Conservation (phyloP, 768 basidiomycete genomes). For the Leccinum boreale region DNA sequence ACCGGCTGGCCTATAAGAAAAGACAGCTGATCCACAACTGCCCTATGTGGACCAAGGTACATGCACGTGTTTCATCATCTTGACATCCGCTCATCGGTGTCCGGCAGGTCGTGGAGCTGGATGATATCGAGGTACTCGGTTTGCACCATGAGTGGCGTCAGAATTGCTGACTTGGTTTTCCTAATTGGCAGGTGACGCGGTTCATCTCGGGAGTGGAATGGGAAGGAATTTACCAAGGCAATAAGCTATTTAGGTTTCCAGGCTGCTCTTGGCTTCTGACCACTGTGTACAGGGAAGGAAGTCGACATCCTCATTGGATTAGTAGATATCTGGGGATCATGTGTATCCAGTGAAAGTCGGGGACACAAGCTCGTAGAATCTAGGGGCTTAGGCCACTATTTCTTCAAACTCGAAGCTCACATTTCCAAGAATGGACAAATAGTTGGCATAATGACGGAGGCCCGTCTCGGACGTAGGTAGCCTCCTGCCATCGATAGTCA, state of each 20-base stretch:
- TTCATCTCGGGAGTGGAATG: constrained; percentile 18
- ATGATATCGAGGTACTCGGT: constrained; percentile 28
- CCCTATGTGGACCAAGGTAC: constrained; percentile 31
- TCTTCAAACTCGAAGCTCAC: constrained; percentile 29
- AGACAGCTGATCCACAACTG: constrained; percentile 19
- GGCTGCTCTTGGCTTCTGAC: not conserved
- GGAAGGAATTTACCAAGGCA: constrained; percentile 31
- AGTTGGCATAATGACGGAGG: constrained; percentile 32
- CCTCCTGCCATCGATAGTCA: not conserved
- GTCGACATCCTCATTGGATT: constrained; percentile 30
- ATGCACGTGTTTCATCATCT: not conserved
- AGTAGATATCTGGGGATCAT: constrained; percentile 22
- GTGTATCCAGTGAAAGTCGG: constrained; percentile 22
- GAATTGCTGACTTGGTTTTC: not conserved
- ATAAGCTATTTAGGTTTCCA: not conserved
- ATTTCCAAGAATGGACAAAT: constrained; percentile 28
- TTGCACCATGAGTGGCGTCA: not conserved
- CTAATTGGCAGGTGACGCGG: constrained; percentile 23
- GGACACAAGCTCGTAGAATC: constrained; percentile 33
- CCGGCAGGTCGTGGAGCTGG: constrained; percentile 27
- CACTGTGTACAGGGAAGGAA: constrained; percentile 16
- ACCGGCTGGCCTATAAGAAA: constrained; percentile 27
- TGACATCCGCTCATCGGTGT: constrained; percentile 2
- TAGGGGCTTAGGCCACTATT: constrained; percentile 25
- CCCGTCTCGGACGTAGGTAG: constrained; percentile 26